These are phyloP conservation scores for Pseudoneurospora amorphoporcata DNA, from an alignment of 495 filamentous ascomycete genomes.

Conservation along the genomic window DNA sequence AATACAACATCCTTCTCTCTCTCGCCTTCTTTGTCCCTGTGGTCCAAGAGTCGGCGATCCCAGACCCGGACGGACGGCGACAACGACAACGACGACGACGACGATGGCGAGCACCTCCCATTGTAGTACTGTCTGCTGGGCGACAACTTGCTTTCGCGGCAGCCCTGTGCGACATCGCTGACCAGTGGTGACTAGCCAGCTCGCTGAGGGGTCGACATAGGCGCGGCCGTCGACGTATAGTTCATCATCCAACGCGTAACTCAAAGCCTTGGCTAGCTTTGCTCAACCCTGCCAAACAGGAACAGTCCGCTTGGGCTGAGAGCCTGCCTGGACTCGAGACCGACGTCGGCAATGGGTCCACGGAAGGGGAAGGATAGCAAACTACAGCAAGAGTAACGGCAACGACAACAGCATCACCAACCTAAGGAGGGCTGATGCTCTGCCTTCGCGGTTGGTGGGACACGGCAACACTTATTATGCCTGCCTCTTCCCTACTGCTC, in stretches of 20 bases:
- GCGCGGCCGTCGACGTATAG: too few relatives aligned
- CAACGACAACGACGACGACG: neutral
- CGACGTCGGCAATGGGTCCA: neutral
- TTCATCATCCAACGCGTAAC: too few relatives aligned
- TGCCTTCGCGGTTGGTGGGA: neutral
- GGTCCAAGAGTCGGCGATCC: too few relatives aligned
- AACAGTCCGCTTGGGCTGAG: neutral
- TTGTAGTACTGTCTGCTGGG: too few relatives aligned
- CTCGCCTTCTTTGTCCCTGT: too few relatives aligned
- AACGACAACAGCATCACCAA: neutral
- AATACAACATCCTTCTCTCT: too few relatives aligned
- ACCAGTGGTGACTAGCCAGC: neutral
- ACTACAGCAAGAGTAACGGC: neutral
- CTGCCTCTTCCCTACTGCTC: neutral
- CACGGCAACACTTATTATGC: fast-evolving
- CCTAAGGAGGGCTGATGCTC: neutral
- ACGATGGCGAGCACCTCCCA: neutral
- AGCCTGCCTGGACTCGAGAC: neutral
- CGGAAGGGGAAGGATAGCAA: neutral
- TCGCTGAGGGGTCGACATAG: neutral
- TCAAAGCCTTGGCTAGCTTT: too few relatives aligned
- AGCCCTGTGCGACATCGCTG: neutral
- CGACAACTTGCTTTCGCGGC: neutral
- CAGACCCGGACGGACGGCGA: neutral
- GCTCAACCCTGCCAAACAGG: neutral